Percentiles rank a stretch among this genome's conserved stretches.
Evolutionary conservation across 768 basidiomycete species (phyloP).

Genomic region (Tricholoma sp.): DNA sequence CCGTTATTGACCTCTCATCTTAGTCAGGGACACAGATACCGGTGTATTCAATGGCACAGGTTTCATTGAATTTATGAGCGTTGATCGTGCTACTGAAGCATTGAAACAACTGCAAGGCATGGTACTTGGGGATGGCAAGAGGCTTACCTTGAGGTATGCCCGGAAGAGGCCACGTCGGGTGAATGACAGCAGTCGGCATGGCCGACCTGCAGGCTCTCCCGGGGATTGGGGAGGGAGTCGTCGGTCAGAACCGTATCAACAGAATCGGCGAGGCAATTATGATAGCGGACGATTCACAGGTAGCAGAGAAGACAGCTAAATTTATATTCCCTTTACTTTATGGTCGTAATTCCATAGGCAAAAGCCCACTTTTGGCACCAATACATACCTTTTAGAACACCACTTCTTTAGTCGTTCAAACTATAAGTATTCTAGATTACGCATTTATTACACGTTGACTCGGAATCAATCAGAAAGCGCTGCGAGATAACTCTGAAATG

Average conservation of each 20-base stretch:
- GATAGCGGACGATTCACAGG: background rate
- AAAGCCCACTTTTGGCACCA: background rate
- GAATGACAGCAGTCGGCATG: background rate
- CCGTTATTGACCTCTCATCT: background rate
- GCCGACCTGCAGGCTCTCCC: conserved; percentile 1
- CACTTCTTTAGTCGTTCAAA: background rate
- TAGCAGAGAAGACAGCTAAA: background rate
- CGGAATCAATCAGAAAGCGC: conserved; percentile 26
- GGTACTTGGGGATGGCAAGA: conserved; percentile 28
- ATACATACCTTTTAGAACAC: background rate
- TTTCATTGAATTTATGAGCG: conserved; percentile 49
- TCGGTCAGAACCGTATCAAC: background rate
- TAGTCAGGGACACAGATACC: conserved; percentile 30
- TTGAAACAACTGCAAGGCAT: conserved; percentile 37
- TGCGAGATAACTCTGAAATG: conserved; percentile 50
- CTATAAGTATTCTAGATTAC: background rate
- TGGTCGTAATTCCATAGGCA: background rate
- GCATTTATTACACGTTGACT: too few species aligned
- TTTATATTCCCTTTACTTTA: background rate
- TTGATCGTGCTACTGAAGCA: conserved; percentile 44
- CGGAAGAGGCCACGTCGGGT: conserved; percentile 11
- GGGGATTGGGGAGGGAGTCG: conserved; percentile 5
- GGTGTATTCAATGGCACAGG: conserved; percentile 29
- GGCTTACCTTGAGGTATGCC: conserved; percentile 38
- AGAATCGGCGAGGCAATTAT: conserved; percentile 1